These are phyloP conservation scores for Phaffia tasmanica DNA, from an alignment of 768 basidiomycete species.

Conservation along the genomic window DNA sequence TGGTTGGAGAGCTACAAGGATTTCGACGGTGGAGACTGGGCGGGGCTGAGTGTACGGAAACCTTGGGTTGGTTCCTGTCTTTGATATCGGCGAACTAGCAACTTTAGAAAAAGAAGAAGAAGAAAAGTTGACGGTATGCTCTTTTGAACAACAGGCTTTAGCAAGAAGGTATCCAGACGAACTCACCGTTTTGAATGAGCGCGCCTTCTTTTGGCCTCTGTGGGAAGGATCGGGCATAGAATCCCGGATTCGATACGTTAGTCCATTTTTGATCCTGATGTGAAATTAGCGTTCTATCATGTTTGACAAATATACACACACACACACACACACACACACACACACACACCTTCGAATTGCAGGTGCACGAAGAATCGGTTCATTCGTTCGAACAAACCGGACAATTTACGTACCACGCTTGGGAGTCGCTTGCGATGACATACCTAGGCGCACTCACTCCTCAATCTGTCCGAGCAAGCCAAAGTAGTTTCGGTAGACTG, in stretches of 20 bases:
- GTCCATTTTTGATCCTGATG: slow-evolving; percentile 29
- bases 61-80: slow-evolving; percentile 18
- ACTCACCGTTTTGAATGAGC: slow-evolving; percentile 34
- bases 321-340: neutral
- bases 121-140: too few relatives aligned
- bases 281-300: slow-evolving; percentile 32
- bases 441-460: slow-evolving; percentile 35
- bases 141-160: slow-evolving; percentile 29
- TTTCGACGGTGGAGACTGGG: slow-evolving; percentile 15
- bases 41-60: slow-evolving; percentile 12
- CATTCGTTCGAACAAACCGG: slow-evolving; percentile 17
- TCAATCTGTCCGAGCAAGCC: slow-evolving; percentile 29
- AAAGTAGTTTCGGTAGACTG: slow-evolving; percentile 36
- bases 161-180: slow-evolving; percentile 35
- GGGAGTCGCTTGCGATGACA: slow-evolving; percentile 38
- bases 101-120: too few relatives aligned
- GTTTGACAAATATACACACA: slow-evolving; percentile 36
- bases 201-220: slow-evolving; percentile 40
- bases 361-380: slow-evolving; percentile 29
- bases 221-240: slow-evolving; percentile 34
- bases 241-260: slow-evolving; percentile 28
- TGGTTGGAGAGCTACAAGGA: slow-evolving; percentile 19
- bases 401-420: slow-evolving; percentile 36
- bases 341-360: slow-evolving; percentile 27
- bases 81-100: neutral